phyloP scores from a whole-genome alignment of 805 yeast genomes.

The Wickerhamomyces bisporus region DNA sequence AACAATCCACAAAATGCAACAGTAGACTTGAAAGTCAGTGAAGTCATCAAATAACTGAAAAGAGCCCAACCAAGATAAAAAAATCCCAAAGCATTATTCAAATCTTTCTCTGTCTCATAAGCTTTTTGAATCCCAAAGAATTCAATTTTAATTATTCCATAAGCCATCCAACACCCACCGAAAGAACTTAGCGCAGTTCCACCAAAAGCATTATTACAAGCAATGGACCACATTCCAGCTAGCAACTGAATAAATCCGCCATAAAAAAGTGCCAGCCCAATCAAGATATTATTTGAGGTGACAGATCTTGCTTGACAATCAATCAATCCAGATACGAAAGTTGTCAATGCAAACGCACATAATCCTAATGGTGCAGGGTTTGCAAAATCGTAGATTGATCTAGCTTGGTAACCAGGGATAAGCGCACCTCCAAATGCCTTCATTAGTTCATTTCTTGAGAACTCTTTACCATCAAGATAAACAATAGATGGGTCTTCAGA shows the following conservation, averaged over 20 bases:
- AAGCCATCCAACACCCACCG: constrained; percentile 64
- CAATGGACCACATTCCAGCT: constrained; percentile 67
- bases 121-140: constrained; percentile 47
- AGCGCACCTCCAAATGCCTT: constrained; percentile 70
- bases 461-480: constrained; percentile 22
- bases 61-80: constrained; percentile 50
- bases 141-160: constrained; percentile 50
- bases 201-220: constrained; percentile 61
- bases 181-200: constrained; percentile 34
- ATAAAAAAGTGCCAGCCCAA: constrained; percentile 57
- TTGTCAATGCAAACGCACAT: constrained; percentile 56
- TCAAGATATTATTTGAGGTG: constrained; percentile 46
- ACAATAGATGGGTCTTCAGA: constrained; percentile 20
- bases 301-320: constrained; percentile 57
- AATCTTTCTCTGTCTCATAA: constrained; percentile 33
- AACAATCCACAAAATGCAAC: constrained; percentile 43
- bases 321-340: constrained; percentile 51
- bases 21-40: constrained; percentile 44
- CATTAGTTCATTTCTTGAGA: constrained; percentile 41
- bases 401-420: constrained; percentile 50
- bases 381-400: constrained; percentile 47
- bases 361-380: constrained; percentile 66
- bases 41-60: constrained; percentile 42
- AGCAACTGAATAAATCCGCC: constrained; percentile 57
- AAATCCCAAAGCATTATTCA: constrained; percentile 45